Percentiles rank a stretch among this genome's conserved stretches.
phyloP scores from a whole-genome alignment of 352 stramenopile species.

The Globisporangium solare region DNA sequence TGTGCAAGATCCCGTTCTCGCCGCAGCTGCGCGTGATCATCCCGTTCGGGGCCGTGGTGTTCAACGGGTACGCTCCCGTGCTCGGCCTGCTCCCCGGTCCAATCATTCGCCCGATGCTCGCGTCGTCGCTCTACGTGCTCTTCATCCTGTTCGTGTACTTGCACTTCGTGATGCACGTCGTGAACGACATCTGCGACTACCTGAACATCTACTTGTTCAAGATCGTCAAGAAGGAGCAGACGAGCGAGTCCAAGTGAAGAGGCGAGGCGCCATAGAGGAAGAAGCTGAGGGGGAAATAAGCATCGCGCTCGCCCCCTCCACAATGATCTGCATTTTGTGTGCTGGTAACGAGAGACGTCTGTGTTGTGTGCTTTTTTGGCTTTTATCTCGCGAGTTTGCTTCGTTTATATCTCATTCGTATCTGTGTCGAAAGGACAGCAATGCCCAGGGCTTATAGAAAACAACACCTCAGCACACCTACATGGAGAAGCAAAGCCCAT shows the following conservation, averaged over 20 bases:
- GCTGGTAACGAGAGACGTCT: too few relatives aligned
- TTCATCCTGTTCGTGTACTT: slow-evolving; percentile 74
- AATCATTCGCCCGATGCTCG: slow-evolving; percentile 59
- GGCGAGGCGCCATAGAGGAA: not conserved
- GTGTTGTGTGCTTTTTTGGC: too few relatives aligned
- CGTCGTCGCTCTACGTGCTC: slow-evolving; percentile 62
- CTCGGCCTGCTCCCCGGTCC: slow-evolving; percentile 42
- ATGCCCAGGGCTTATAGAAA: not conserved
- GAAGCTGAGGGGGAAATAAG: not conserved
- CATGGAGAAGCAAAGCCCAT: not conserved
- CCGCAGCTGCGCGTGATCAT: slow-evolving; percentile 79
- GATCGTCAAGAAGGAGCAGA: slow-evolving; percentile 38
- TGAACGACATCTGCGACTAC: slow-evolving; percentile 84
- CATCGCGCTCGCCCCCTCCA: too few relatives aligned
- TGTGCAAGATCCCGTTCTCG: slow-evolving; percentile 87
- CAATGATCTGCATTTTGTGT: not conserved
- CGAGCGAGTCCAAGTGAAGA: slow-evolving; percentile 10
- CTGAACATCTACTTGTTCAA: slow-evolving; percentile 86
- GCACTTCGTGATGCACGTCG: slow-evolving; percentile 76
- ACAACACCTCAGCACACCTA: not conserved
- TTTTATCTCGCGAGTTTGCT: not conserved
- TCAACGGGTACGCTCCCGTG: slow-evolving; percentile 62
- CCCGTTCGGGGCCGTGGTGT: slow-evolving; percentile 65
- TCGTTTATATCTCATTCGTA: slow-evolving; percentile 4
- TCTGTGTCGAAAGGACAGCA: slow-evolving; percentile 2